Conservation (phyloP, 495 filamentous ascomycete genomes). For the Opeltia flavorubescens region DNA sequence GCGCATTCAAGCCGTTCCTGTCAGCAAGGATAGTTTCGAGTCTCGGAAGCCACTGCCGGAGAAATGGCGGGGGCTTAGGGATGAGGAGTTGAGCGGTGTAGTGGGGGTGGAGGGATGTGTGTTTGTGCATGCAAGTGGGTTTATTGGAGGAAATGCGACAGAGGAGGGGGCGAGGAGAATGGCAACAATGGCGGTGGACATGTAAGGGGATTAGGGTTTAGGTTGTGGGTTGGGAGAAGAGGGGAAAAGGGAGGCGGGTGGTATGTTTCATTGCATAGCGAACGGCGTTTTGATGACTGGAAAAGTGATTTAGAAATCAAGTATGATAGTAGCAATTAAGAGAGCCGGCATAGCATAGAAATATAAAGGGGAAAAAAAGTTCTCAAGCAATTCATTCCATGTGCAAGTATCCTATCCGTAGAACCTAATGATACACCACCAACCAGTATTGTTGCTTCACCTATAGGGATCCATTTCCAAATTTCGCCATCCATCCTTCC, state of each 20-base stretch:
- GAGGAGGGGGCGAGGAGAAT: constrained; percentile 81
- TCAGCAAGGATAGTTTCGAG: constrained; percentile 67
- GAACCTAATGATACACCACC: no score
- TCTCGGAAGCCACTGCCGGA: constrained; percentile 84
- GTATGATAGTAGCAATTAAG: no score
- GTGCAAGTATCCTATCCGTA: no score
- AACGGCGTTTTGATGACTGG: not conserved
- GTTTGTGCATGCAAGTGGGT: constrained; percentile 88
- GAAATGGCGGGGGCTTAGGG: constrained; percentile 77
- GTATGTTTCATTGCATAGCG: not conserved
- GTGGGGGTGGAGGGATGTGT: constrained; percentile 63
- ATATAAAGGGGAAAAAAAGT: no score
- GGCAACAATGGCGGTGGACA: constrained; percentile 58
- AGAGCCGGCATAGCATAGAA: no score
- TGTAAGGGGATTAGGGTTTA: constrained; percentile 18
- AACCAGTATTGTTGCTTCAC: no score
- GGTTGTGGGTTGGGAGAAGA: not conserved
- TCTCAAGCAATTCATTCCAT: no score
- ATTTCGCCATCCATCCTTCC: no score
- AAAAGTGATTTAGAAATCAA: no score
- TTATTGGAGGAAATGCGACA: constrained; percentile 88
- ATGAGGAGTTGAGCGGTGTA: constrained; percentile 64
- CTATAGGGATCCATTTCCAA: no score
- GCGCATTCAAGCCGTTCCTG: constrained; percentile 81
- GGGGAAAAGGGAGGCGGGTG: not conserved